Percentiles rank a stretch among this genome's conserved stretches.
Conservation (phyloP, 352 stramenopile genomes). For the Globisporangium recalcitrans region DNA sequence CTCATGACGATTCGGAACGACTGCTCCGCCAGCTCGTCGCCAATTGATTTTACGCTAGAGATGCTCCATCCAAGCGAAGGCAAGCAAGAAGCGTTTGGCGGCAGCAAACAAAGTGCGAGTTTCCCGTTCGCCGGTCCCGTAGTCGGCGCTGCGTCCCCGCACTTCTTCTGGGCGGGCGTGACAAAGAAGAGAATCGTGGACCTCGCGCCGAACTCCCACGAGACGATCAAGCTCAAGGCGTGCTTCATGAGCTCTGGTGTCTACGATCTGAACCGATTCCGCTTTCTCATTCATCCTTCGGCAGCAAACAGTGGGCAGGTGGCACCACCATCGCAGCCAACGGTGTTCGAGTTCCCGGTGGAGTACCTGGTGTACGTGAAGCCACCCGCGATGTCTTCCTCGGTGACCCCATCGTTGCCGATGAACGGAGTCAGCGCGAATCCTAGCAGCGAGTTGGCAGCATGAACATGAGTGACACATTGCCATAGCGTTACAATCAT, state of each 20-base stretch:
- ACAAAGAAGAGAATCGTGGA: slow-evolving; percentile 62
- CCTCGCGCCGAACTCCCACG: slow-evolving; percentile 41
- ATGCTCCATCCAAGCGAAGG: slow-evolving; percentile 69
- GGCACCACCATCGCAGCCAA: slow-evolving; percentile 17
- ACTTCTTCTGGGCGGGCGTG: slow-evolving; percentile 77
- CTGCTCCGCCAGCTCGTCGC: slow-evolving; percentile 33
- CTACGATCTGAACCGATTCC: slow-evolving; percentile 83
- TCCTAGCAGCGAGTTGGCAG: neutral
- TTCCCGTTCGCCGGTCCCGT: slow-evolving; percentile 7
- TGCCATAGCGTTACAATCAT: too few relatives aligned
- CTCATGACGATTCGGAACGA: slow-evolving; percentile 74
- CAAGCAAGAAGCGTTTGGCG: slow-evolving; percentile 25
- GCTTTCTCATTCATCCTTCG: slow-evolving; percentile 42
- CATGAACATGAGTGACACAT: neutral
- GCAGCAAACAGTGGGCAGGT: too few relatives aligned
- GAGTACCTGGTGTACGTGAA: slow-evolving; percentile 76
- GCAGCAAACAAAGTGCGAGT: neutral
- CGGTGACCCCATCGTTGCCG: neutral
- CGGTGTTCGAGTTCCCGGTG: slow-evolving; percentile 63
- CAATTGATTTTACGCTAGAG: slow-evolving; percentile 76
- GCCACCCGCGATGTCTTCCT: slow-evolving; percentile 2
- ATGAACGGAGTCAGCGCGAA: neutral
- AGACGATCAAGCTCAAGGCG: slow-evolving; percentile 56
- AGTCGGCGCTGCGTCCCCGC: slow-evolving; percentile 30
- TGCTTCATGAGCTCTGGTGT: slow-evolving; percentile 70